A percentile compares a stretch with the other conserved stretches of the same genome.
phyloP scores from a whole-genome alignment of 192 early-diverging fungal genomes.

The Rhizophagus sp. region DNA sequence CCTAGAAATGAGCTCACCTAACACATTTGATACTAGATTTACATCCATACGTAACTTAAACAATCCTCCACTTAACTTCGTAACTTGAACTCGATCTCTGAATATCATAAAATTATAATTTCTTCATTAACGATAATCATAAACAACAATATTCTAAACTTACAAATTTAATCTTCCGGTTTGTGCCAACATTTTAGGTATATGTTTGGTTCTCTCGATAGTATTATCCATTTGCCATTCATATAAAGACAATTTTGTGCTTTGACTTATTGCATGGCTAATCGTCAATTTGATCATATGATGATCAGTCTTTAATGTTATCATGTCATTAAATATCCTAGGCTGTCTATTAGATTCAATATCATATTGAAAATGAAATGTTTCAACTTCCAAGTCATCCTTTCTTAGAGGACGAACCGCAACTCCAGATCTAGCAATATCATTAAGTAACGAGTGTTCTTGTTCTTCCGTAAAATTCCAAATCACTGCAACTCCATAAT shows the following conservation, averaged over 20 bases:
- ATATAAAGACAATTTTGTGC: constrained; percentile 58
- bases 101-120: background rate
- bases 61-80: constrained; percentile 58
- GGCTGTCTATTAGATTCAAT: constrained; percentile 56
- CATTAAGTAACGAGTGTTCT: constrained; percentile 50
- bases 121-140: background rate
- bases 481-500: constrained; percentile 62
- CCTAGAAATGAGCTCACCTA: constrained; percentile 51
- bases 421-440: constrained; percentile 41
- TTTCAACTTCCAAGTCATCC: constrained; percentile 68
- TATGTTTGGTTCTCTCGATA: constrained; percentile 60
- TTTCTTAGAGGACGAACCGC: constrained; percentile 41
- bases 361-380: constrained; percentile 84
- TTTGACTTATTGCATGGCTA: constrained; percentile 58
- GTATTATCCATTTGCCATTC: constrained; percentile 64
- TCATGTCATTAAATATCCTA: constrained; percentile 84
- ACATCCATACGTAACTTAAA: constrained; percentile 82
- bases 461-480: constrained; percentile 60
- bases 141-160: background rate
- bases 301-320: constrained; percentile 66
- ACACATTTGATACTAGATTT: constrained; percentile 78
- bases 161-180: constrained; percentile 56
- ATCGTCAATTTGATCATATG: constrained; percentile 65
- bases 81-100: constrained; percentile 47
- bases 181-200: constrained; percentile 58